phyloP scores from a whole-genome alignment of 495 filamentous ascomycete species.

The Daldinia concentrica region DNA sequence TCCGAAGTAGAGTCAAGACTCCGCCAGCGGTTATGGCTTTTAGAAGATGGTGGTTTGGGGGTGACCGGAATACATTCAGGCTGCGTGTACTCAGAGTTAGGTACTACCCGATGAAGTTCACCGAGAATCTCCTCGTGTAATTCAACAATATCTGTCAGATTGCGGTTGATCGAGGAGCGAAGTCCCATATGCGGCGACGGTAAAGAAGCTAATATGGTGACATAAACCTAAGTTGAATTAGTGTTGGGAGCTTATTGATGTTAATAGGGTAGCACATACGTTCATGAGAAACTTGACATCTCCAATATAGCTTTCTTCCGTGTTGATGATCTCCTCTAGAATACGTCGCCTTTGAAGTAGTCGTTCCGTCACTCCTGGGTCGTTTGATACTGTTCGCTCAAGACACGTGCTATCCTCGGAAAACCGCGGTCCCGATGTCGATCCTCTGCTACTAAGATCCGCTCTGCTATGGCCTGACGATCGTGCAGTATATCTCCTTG shows the following conservation, averaged over 20 bases:
- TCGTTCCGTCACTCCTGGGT: constrained; percentile 75
- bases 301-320: constrained; percentile 88
- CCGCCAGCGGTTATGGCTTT: constrained; percentile 64
- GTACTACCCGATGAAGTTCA: constrained; percentile 69
- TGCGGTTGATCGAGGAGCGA: constrained; percentile 69
- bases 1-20: constrained; percentile 70
- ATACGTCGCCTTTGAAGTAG: constrained; percentile 78
- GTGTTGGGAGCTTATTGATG: neutral
- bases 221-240: constrained; percentile 65
- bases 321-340: constrained; percentile 82
- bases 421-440: constrained; percentile 63
- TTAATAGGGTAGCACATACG: constrained; percentile 58
- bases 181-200: constrained; percentile 64
- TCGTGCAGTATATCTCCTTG: constrained; percentile 61
- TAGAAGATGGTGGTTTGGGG: constrained; percentile 35
- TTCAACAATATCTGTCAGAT: constrained; percentile 73
- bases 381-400: constrained; percentile 63
- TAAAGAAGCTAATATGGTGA: constrained; percentile 69
- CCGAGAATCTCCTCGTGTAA: constrained; percentile 75
- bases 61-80: constrained; percentile 44
- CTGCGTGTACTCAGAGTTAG: constrained; percentile 69
- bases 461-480: constrained; percentile 65
- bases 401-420: constrained; percentile 74
- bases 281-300: constrained; percentile 87
- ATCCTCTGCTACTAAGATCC: constrained; percentile 70